A percentile compares a stretch with the other conserved stretches of the same genome.
phyloP scores from a whole-genome alignment of 169 alveolate genomes.

The Nephromyces sp. region DNA sequence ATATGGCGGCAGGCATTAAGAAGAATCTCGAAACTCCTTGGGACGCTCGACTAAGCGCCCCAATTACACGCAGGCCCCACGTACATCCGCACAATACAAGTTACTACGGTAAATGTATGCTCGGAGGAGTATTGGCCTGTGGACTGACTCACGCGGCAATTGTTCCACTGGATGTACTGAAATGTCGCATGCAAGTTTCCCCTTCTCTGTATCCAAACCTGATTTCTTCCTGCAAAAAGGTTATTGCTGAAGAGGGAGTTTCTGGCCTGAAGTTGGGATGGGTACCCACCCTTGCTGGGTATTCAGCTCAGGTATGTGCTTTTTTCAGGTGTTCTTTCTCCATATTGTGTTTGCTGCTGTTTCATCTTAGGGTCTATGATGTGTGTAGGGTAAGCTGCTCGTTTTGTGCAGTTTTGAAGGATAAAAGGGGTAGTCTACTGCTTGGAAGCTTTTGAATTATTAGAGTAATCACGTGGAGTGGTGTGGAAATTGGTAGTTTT shows the following conservation, averaged over 20 bases:
- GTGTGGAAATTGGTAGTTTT: no score
- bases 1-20: no score
- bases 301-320: constrained; percentile 88
- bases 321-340: no score
- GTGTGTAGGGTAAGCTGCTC: no score
- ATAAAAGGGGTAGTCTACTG: no score
- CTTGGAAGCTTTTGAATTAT: no score
- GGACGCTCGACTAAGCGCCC: constrained; percentile 18
- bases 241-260: constrained; percentile 75
- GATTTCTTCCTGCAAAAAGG: constrained; percentile 50
- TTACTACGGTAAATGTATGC: constrained; percentile 86
- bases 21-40: no score
- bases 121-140: constrained; percentile 91
- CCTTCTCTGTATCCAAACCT: constrained; percentile 72
- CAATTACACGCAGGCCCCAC: constrained; percentile 25
- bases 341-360: no score
- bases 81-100: constrained; percentile 23
- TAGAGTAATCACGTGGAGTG: no score
- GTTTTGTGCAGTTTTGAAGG: no score
- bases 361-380: no score
- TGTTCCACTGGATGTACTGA: constrained; percentile 89
- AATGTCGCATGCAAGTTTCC: constrained; percentile 88
- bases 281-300: constrained; percentile 94
- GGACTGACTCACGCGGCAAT: constrained; percentile 92
- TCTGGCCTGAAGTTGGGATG: constrained; percentile 86